Conservation (phyloP, 1,139 yeast species). For the Candida freyschussii region DNA sequence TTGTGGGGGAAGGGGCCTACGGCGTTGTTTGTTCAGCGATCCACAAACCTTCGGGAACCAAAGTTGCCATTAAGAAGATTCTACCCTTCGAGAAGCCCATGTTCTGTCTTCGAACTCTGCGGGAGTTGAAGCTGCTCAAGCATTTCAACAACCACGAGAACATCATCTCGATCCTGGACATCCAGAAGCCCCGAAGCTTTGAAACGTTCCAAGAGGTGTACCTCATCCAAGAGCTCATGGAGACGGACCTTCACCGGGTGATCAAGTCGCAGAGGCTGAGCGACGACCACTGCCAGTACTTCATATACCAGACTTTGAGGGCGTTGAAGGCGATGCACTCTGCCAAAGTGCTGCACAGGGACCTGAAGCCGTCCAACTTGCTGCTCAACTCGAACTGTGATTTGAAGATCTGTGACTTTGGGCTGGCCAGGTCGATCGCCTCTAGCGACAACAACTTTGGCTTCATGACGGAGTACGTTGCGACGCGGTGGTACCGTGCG, state of each 20-base stretch:
- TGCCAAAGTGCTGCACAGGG: conserved; percentile 89
- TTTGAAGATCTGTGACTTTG: conserved; percentile 91
- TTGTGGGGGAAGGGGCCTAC: conserved; percentile 97
- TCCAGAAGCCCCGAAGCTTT: conserved; percentile 77
- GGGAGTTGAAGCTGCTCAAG: conserved; percentile 83
- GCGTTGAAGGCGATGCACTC: conserved; percentile 89
- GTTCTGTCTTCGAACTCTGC: conserved; percentile 84
- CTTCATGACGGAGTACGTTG: conserved; percentile 93
- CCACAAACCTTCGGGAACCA: conserved; percentile 81
- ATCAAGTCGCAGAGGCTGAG: conserved; percentile 78
- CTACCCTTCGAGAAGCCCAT: conserved; percentile 90
- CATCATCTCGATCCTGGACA: conserved; percentile 83
- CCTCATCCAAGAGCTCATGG: conserved; percentile 93
- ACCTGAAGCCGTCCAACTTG: conserved; percentile 85
- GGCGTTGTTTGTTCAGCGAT: conserved; percentile 93
- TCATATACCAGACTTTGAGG: conserved; percentile 83
- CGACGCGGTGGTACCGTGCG: conserved; percentile 96
- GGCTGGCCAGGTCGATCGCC: conserved; percentile 67
- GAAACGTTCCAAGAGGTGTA: conserved; percentile 83
- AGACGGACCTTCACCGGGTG: conserved; percentile 88
- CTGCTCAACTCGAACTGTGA: conserved; percentile 90
- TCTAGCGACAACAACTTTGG: conserved; percentile 58
- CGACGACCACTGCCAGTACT: conserved; percentile 92
- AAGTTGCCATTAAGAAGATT: conserved; percentile 92
- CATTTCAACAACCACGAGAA: conserved; percentile 85